phyloP scores from a whole-genome alignment of 2,329 filamentous ascomycete species.

The Tricladium varicosporioides region DNA sequence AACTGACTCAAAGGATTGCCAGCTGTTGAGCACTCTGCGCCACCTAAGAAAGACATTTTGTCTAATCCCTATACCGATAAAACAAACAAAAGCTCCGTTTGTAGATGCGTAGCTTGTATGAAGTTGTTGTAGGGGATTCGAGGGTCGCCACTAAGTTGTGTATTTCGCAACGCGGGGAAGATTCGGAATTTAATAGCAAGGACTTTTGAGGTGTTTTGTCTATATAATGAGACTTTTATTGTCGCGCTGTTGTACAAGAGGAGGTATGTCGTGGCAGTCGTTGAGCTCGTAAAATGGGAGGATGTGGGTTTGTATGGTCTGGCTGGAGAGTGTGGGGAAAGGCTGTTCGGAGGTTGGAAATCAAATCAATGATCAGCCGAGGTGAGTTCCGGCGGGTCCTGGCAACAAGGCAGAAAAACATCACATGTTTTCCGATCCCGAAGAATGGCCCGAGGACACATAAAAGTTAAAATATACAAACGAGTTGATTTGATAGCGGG shows the following conservation, averaged over 20 bases:
- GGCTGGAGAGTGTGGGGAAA: constrained; percentile 1
- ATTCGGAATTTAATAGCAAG: not conserved
- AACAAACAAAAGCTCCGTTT: too few relatives aligned
- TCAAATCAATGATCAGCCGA: constrained; percentile 5
- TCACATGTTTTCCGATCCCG: constrained; percentile 2
- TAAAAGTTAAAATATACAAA: too few relatives aligned
- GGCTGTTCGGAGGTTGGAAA: constrained; percentile 5
- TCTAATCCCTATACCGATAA: not conserved
- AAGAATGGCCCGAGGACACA: too few relatives aligned
- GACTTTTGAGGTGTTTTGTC: not conserved
- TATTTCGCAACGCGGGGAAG: not conserved
- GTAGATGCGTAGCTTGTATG: too few relatives aligned
- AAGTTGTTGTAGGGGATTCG: too few relatives aligned
- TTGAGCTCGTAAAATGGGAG: not conserved
- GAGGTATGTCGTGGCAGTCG: not conserved
- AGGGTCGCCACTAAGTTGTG: not conserved
- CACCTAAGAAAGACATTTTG: constrained; percentile 89
- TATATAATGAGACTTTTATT: too few relatives aligned
- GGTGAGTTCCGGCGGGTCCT: constrained; percentile 3
- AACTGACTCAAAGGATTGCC: constrained; percentile 97
- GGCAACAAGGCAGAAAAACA: not conserved
- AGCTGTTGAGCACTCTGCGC: constrained; percentile 93
- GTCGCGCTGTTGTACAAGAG: not conserved
- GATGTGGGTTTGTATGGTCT: not conserved
- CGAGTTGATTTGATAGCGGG: too few relatives aligned